Conservation (phyloP, 257 asterid genomes). For the Solanum dulcamara region DNA sequence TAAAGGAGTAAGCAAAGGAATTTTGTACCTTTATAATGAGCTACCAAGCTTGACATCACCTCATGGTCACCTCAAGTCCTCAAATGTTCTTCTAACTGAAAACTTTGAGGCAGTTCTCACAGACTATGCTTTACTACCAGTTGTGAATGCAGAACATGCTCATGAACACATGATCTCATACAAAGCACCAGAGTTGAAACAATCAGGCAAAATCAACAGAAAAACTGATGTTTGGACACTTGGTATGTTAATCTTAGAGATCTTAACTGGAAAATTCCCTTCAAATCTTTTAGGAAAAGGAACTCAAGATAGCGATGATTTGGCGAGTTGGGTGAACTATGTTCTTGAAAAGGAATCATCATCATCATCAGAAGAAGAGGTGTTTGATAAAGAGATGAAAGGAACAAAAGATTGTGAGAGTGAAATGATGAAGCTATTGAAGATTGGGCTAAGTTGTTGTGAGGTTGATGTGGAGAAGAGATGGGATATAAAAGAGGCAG, state of each 20-base stretch:
- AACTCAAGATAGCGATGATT: conserved; percentile 24
- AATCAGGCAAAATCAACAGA: conserved; percentile 45
- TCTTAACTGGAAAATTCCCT: conserved; percentile 59
- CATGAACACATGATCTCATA: conserved; percentile 69
- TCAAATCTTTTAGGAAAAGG: conserved; percentile 46
- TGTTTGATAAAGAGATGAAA: conserved; percentile 53
- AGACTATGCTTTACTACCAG: conserved; percentile 76
- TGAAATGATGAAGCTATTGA: conserved; percentile 61
- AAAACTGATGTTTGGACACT: conserved; percentile 84
- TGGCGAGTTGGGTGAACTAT: conserved; percentile 44
- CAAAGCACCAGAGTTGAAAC: conserved; percentile 66
- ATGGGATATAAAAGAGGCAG: conserved; percentile 55
- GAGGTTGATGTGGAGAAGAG: conserved; percentile 41
- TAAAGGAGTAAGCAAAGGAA: conserved; percentile 71
- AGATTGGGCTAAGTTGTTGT: conserved; percentile 56
- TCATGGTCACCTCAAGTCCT: conserved; percentile 85
- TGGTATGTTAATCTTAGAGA: conserved; percentile 68
- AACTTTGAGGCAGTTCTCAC: conserved; percentile 42
- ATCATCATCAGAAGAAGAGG: conserved; percentile 12
- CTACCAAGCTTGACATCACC: conserved; percentile 82
- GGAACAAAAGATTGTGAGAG: conserved; percentile 21
- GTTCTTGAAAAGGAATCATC: conserved; percentile 13
- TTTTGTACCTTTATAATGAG: conserved; percentile 53
- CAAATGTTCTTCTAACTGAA: conserved; percentile 65
- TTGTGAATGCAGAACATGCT: conserved; percentile 69